Evolutionary conservation across 1,284 basidiomycete genomes (phyloP).

Genomic region (Volvariella volvacea): DNA sequence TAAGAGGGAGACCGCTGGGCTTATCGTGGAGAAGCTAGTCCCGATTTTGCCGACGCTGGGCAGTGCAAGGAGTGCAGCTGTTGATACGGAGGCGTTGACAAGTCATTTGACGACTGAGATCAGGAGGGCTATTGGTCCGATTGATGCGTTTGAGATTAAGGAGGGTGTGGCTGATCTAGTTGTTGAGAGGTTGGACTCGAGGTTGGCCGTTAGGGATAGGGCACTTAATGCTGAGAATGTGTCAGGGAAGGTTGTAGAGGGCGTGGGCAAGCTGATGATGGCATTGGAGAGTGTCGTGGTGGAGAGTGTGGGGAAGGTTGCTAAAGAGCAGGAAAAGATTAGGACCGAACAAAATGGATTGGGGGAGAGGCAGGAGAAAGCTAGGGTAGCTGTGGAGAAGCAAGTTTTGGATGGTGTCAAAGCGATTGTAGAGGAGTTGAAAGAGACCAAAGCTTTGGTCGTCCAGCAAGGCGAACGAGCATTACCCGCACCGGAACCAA

Average conservation of each 20-base stretch:
- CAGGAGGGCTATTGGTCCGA: conserved; percentile 59
- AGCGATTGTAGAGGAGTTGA: background rate
- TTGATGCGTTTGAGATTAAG: conserved; percentile 78
- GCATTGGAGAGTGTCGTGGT: conserved; percentile 10
- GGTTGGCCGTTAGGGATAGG: conserved; percentile 69
- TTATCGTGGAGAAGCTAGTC: conserved; percentile 69
- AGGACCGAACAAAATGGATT: background rate
- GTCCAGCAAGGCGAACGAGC: conserved; percentile 5
- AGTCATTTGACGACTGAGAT: conserved; percentile 59
- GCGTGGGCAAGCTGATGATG: conserved; percentile 1
- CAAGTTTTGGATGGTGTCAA: background rate
- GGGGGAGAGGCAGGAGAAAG: background rate
- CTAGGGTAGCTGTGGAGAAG: background rate
- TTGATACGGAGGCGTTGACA: conserved; percentile 54
- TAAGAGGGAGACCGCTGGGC: conserved; percentile 74
- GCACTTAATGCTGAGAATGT: conserved; percentile 57
- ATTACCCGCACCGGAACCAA: conserved; percentile 35
- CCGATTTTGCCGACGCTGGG: conserved; percentile 53
- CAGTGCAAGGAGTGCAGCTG: conserved; percentile 15
- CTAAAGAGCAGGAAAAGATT: background rate
- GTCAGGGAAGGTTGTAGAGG: conserved; percentile 38
- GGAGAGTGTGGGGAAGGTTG: background rate
- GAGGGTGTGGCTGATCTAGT: conserved; percentile 81
- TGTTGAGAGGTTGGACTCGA: conserved; percentile 73
- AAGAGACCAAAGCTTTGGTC: background rate